phyloP scores from a whole-genome alignment of 1,284 basidiomycete genomes.

The Calocybe gambosa region DNA sequence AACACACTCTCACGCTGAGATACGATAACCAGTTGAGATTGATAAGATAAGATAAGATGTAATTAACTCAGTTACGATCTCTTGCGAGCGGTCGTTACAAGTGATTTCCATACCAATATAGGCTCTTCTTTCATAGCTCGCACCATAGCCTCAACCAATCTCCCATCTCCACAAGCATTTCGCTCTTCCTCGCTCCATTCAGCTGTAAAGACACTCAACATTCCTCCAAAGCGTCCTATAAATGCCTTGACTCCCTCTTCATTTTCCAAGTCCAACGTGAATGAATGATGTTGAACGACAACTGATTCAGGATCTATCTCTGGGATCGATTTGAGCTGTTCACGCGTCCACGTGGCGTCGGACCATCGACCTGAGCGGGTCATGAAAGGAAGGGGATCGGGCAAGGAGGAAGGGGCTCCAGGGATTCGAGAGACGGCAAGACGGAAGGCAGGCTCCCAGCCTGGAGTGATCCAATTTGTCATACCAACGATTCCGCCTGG shows the following conservation, averaged over 20 bases:
- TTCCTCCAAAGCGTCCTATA: not conserved
- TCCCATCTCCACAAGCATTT: slow-evolving; percentile 1
- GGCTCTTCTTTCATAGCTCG: slow-evolving; percentile 1
- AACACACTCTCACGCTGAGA: too few species aligned
- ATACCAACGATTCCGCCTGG: slow-evolving; percentile 2
- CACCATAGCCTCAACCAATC: not conserved
- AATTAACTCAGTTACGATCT: not conserved
- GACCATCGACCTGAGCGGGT: slow-evolving; percentile 1
- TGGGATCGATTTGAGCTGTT: not conserved
- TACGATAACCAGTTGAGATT: too few species aligned
- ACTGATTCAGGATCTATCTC: slow-evolving; percentile 1
- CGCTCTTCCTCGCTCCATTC: slow-evolving; percentile 1
- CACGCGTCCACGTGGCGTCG: not conserved
- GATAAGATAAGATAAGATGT: too few species aligned
- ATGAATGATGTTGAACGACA: not conserved
- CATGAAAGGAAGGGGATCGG: slow-evolving; percentile 3
- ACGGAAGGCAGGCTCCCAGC: slow-evolving; percentile 4
- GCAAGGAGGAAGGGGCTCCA: slow-evolving; percentile 1
- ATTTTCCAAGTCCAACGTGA: not conserved
- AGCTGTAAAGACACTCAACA: not conserved
- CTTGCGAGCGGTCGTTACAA: not conserved
- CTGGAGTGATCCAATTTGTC: slow-evolving; percentile 1
- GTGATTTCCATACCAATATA: not conserved
- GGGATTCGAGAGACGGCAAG: slow-evolving; percentile 3
- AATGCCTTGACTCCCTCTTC: not conserved